Base-by-base conservation (phyloP, 768 basidiomycete species). In the Crassisporium funariophilum region DNA sequence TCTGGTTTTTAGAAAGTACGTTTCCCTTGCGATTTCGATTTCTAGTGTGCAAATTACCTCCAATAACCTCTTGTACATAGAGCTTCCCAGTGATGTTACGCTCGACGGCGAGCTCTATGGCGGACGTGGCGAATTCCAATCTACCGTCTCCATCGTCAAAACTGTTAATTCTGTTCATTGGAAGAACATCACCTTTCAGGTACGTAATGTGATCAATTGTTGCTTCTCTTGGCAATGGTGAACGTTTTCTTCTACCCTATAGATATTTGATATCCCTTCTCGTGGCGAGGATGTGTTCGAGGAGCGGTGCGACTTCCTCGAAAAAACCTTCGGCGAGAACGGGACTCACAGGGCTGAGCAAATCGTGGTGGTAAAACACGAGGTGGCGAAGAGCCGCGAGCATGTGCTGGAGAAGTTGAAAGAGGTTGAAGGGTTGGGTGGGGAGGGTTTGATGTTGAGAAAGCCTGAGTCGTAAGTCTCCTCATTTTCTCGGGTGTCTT, bases 61-160 rank as follows among this genome's bases (percentile, higher is more conserved):
- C n/a, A 10, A 21, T 40, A 27, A 13, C 40, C 41, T 44, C 35
- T 33, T 47, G 2, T 35, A 15, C 25, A 34, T 48, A 81, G 80
- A 74, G 50, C 64, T 83, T 16, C 81, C 81, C 1, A 77, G 73
- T 49, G 75, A 78, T 43, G 55, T 77, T 8, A 79, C 78, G 1
- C 71, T 83, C 12, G 81, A 83, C 45, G 81, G 81, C 5, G 81
- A 83, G 57, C 73, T 83, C 13, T 83, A 81, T 49, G 71, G 72
- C 16, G 81, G 81, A 12, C 71, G 80, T n/a, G 71, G 76, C 19
- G 62, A 78, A 49, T 83, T 83, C 56, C 77, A 79, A 50, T 72
- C 73, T 7, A 80, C 80, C 0, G 78, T 83, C 0, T 82, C 80
- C 0, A 74, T 83, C 36, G 81, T 83, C 34, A 81, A 79, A 56